Evolutionary conservation across 148 eudicot genomes (phyloP).

Genomic region (Camellia granthamiana): DNA sequence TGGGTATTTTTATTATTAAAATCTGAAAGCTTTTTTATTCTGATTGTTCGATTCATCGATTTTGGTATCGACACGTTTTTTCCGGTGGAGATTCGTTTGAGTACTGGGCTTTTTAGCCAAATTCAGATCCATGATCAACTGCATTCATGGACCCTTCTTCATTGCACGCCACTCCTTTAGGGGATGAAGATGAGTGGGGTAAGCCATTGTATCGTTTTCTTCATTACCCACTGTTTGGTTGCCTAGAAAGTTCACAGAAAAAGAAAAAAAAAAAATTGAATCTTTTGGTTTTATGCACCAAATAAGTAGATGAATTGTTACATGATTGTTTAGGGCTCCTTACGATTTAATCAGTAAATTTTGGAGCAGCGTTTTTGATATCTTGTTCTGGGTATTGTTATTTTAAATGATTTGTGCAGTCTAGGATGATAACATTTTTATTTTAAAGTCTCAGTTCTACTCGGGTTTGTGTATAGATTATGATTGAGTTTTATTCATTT

Average conservation of each 20-base stretch:
- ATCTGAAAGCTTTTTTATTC: no score
- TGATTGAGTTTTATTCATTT: neutral
- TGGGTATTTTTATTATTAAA: neutral
- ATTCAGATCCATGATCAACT: constrained; percentile 59
- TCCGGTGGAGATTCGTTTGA: constrained; percentile 2
- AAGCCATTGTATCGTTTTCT: constrained; percentile 4
- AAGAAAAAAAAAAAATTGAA: neutral
- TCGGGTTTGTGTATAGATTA: no score
- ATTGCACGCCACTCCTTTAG: constrained; percentile 41
- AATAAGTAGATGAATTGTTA: neutral
- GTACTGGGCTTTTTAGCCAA: constrained; percentile 34
- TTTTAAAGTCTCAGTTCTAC: neutral
- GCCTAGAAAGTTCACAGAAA: neutral
- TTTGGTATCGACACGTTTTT: neutral
- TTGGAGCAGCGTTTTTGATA: neutral
- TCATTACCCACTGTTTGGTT: neutral
- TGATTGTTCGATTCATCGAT: neutral
- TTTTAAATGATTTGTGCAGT: neutral
- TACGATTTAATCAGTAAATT: neutral
- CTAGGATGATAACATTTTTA: neutral
- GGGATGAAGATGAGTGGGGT: constrained; percentile 82
- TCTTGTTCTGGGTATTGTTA: neutral
- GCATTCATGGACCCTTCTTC: constrained; percentile 62
- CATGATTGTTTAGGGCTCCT: neutral
- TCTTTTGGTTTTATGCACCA: neutral